Conservation (phyloP, 805 yeast genomes). For the Candida coleopterorum region DNA sequence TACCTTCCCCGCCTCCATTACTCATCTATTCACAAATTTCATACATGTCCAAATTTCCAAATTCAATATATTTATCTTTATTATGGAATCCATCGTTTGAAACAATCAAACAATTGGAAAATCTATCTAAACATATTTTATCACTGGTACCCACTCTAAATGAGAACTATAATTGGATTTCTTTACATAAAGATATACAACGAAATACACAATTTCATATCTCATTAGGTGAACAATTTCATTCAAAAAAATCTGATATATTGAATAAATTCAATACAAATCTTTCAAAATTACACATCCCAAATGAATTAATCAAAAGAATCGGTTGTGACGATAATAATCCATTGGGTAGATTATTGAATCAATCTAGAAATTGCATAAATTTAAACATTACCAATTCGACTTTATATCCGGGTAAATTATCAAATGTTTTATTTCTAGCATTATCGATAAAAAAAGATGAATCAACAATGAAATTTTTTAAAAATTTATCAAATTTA, state of each 20-base stretch:
- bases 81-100: slow-evolving; percentile 6
- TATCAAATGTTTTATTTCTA: slow-evolving; percentile 1
- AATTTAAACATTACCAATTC: neutral
- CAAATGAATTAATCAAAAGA: neutral
- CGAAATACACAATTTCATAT: slow-evolving; percentile 6
- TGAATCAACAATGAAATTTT: neutral
- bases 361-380: neutral
- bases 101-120: neutral
- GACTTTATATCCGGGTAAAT: slow-evolving; percentile 4
- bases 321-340: neutral
- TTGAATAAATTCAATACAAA: neutral
- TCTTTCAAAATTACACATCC: neutral
- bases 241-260: neutral
- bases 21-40: slow-evolving; percentile 2
- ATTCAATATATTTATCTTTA: slow-evolving; percentile 1
- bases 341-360: slow-evolving; percentile 1
- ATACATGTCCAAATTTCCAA: neutral
- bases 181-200: slow-evolving; percentile 1
- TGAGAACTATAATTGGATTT: slow-evolving; percentile 2
- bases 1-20: slow-evolving; percentile 1
- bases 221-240: neutral
- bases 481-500: neutral
- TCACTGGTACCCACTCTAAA: neutral
- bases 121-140: neutral
- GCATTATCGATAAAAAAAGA: neutral